phyloP scores from a whole-genome alignment of 2,329 filamentous ascomycete species.

The Phialemonium atrogriseum region DNA sequence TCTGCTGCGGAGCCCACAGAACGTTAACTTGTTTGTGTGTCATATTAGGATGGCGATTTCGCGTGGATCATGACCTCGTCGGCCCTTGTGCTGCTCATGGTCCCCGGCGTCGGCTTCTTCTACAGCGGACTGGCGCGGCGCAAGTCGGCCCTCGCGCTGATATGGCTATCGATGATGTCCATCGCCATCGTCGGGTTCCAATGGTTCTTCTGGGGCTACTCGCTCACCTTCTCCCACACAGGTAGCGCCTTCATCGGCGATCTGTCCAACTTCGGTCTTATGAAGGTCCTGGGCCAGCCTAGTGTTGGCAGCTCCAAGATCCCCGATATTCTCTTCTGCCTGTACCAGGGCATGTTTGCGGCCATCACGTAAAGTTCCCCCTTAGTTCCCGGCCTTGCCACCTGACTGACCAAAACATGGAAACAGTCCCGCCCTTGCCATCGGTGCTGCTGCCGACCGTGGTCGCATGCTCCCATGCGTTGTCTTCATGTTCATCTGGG shows the following conservation, averaged over 20 bases:
- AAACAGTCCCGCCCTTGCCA: constrained; percentile 44
- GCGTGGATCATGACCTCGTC: constrained; percentile 71
- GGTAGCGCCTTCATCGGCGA: constrained; percentile 73
- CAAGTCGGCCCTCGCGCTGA: constrained; percentile 80
- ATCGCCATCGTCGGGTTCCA: constrained; percentile 76
- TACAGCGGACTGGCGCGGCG: constrained; percentile 84
- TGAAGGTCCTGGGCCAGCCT: constrained; percentile 65
- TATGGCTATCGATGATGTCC: constrained; percentile 79
- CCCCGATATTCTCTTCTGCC: constrained; percentile 75
- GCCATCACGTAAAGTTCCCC: constrained; percentile 64
- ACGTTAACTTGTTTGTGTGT: neutral
- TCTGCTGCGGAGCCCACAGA: neutral
- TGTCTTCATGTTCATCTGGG: constrained; percentile 63
- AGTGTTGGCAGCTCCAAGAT: constrained; percentile 64
- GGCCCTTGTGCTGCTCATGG: constrained; percentile 83
- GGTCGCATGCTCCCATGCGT: constrained; percentile 53
- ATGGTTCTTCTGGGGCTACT: constrained; percentile 96
- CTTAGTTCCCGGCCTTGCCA: neutral
- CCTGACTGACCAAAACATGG: constrained; percentile 4
- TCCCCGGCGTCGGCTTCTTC: constrained; percentile 90
- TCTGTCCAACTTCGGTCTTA: constrained; percentile 73
- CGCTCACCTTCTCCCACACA: constrained; percentile 72
- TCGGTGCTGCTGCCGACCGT: constrained; percentile 53
- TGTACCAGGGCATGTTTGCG: constrained; percentile 87
- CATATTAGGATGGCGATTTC: constrained; percentile 63